These are phyloP conservation scores for Cenchrus fungigraminus DNA, from an alignment of 176 grass and related monocot species.

Conservation along the genomic window DNA sequence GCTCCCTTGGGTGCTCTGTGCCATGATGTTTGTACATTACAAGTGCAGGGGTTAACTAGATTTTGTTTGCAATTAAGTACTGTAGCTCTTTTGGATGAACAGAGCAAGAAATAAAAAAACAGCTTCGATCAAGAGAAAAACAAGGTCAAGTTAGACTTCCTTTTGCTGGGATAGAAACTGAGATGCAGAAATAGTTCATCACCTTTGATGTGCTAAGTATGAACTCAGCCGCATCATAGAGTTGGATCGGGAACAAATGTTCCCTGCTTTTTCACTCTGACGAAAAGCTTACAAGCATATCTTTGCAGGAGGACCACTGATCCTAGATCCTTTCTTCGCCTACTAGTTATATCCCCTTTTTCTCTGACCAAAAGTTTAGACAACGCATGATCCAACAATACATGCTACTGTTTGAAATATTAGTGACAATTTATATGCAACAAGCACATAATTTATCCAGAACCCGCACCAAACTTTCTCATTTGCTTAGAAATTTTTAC, in stretches of 20 bases:
- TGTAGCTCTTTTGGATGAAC: background rate
- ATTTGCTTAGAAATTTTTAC: background rate
- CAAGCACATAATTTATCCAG: background rate
- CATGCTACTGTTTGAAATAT: background rate
- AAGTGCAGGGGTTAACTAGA: slow-evolving; percentile 12
- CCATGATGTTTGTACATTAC: slow-evolving; percentile 34
- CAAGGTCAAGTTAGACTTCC: background rate
- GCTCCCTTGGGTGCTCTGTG: slow-evolving; percentile 32
- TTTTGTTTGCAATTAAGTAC: slow-evolving; percentile 1
- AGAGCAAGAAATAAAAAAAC: slow-evolving; percentile 18
- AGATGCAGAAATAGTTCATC: background rate
- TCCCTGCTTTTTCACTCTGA: slow-evolving; percentile 15
- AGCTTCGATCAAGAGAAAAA: slow-evolving; percentile 28
- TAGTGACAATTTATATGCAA: background rate
- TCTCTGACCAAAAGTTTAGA: background rate
- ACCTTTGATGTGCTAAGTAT: slow-evolving; percentile 1
- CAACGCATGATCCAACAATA: background rate
- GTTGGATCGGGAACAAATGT: background rate
- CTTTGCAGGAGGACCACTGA: slow-evolving; percentile 32
- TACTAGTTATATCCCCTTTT: background rate
- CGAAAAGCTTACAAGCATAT: slow-evolving; percentile 15
- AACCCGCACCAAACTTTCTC: background rate
- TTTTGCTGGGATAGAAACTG: slow-evolving; percentile 11
- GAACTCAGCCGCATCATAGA: background rate
- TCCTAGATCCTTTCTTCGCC: background rate